These are phyloP conservation scores for Sporothrix euskadiensis DNA, from an alignment of 2,329 filamentous ascomycete genomes.

Conservation along the genomic window DNA sequence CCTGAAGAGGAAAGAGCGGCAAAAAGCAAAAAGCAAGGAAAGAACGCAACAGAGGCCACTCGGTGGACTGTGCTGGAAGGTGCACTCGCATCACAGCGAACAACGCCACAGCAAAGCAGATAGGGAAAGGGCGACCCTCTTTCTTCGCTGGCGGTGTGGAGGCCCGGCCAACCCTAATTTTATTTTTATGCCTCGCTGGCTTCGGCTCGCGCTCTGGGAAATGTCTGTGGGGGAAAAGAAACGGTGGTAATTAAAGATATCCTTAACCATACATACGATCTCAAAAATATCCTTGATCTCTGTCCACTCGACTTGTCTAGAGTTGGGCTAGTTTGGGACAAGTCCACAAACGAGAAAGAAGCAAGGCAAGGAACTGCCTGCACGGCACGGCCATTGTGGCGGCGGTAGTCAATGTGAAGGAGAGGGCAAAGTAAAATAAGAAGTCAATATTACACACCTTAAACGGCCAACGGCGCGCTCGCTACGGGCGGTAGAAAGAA, in stretches of 20 bases:
- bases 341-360: not conserved
- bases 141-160: constrained; percentile 7
- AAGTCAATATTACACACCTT: not conserved
- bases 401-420: not conserved
- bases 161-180: constrained; percentile 18
- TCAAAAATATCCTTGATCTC: not conserved
- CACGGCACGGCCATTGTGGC: not conserved
- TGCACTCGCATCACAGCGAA: not conserved
- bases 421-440: not conserved
- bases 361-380: not conserved
- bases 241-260: constrained; percentile 16
- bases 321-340: not conserved
- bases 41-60: not conserved
- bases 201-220: constrained; percentile 13
- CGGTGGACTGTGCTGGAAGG: constrained; percentile 3
- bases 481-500: not conserved
- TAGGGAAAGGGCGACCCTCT: constrained; percentile 3
- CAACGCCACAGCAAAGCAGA: constrained; percentile 7
- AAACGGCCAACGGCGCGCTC: constrained; percentile 6
- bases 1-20: constrained; percentile 15
- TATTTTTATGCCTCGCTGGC: constrained; percentile 2
- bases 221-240: constrained; percentile 1
- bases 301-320: not conserved
- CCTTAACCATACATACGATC: not conserved
- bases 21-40: constrained; percentile 4